Evolutionary conservation across 2,329 filamentous ascomycete species (phyloP).

Genomic region (Metarhizium brunneum): DNA sequence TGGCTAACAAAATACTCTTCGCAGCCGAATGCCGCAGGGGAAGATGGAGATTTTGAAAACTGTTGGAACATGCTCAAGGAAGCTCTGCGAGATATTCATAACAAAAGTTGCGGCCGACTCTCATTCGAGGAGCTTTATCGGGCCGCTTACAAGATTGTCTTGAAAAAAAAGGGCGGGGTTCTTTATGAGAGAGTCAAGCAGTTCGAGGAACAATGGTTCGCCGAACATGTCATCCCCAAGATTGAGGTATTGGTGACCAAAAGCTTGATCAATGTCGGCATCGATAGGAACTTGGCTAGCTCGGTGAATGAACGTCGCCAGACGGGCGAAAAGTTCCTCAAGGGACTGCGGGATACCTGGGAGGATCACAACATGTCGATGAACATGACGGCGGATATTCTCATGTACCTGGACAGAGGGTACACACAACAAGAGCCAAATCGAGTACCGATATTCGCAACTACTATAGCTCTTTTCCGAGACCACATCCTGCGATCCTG

Average conservation of each 20-base stretch:
- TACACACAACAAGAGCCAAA: slow-evolving; percentile 58
- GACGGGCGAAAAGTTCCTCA: slow-evolving; percentile 75
- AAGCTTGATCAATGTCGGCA: slow-evolving; percentile 51
- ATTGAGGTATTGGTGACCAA: slow-evolving; percentile 65
- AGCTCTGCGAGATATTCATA: slow-evolving; percentile 81
- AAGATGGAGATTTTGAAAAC: slow-evolving; percentile 70
- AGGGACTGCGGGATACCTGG: slow-evolving; percentile 69
- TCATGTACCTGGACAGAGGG: slow-evolving; percentile 95
- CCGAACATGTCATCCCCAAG: slow-evolving; percentile 58
- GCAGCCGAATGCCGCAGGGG: slow-evolving; percentile 32
- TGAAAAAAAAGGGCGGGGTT: slow-evolving; percentile 74
- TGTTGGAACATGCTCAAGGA: slow-evolving; percentile 71
- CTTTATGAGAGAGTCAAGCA: slow-evolving; percentile 73
- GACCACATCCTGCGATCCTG: slow-evolving; percentile 68
- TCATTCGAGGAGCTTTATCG: slow-evolving; percentile 96
- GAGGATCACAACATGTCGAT: slow-evolving; percentile 84
- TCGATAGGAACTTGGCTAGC: slow-evolving; percentile 45
- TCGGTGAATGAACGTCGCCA: slow-evolving; percentile 71
- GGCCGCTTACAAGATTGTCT: slow-evolving; percentile 84
- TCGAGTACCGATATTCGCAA: slow-evolving; percentile 70
- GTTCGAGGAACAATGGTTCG: slow-evolving; percentile 78
- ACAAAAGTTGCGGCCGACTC: slow-evolving; percentile 77
- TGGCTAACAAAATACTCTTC: slow-evolving; percentile 13
- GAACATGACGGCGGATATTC: slow-evolving; percentile 92
- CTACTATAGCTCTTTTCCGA: slow-evolving; percentile 79